These are phyloP conservation scores for Sporothrix globosa DNA, from an alignment of 2,329 filamentous ascomycete species.

Conservation along the genomic window DNA sequence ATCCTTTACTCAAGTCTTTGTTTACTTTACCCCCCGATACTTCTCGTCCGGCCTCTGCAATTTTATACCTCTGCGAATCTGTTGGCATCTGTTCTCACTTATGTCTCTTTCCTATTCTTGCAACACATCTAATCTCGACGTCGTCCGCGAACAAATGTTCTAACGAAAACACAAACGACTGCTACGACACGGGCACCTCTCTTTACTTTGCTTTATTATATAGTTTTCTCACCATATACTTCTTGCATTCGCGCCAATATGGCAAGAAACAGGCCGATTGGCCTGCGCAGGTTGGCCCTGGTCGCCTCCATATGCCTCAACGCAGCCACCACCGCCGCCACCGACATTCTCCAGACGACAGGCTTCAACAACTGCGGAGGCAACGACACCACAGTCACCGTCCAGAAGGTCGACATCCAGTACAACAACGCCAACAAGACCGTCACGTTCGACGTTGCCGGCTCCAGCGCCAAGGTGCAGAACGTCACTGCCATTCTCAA, in stretches of 20 bases:
- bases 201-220: not conserved
- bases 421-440: constrained; percentile 76
- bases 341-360: constrained; percentile 75
- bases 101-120: not conserved
- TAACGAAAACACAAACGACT: constrained; percentile 11
- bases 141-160: constrained; percentile 6
- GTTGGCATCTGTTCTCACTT: not conserved
- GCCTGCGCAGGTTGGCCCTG: constrained; percentile 34
- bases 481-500: constrained; percentile 78
- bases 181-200: constrained; percentile 4
- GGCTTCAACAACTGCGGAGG: constrained; percentile 76
- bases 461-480: constrained; percentile 71
- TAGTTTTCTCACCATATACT: not conserved
- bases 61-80: not conserved
- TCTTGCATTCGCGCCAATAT: not conserved
- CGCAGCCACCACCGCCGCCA: constrained; percentile 57
- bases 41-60: constrained; percentile 1
- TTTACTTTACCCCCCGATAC: not conserved
- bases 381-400: constrained; percentile 59
- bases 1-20: not conserved
- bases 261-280: constrained; percentile 16
- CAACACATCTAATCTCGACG: not conserved
- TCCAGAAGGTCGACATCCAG: constrained; percentile 73
- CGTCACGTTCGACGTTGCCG: constrained; percentile 80
- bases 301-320: constrained; percentile 33